Evolutionary conservation across 495 filamentous ascomycete genomes (phyloP).

Genomic region (Bathelium albidoporum): DNA sequence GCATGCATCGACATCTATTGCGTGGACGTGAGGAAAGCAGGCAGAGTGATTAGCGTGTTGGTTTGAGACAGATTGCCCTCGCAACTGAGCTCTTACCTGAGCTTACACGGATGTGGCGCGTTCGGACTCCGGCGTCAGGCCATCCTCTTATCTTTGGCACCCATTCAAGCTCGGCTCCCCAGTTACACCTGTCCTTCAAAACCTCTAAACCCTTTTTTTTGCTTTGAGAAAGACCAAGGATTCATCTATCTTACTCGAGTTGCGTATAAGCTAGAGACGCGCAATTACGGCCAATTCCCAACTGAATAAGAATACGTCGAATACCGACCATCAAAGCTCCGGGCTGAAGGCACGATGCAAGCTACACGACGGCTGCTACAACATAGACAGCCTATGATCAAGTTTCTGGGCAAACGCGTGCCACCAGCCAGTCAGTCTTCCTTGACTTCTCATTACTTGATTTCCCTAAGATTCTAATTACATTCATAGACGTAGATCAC

Average conservation of each 20-base stretch:
- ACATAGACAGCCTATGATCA: slow-evolving; percentile 52
- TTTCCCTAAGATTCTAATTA: slow-evolving; percentile 12
- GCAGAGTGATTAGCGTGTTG: not conserved
- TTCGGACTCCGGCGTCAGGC: not conserved
- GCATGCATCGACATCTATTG: not conserved
- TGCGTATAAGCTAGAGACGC: too few relatives aligned
- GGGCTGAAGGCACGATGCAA: slow-evolving; percentile 21
- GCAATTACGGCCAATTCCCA: not conserved
- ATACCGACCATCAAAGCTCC: not conserved
- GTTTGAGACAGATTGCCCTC: not conserved
- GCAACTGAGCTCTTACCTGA: too few relatives aligned
- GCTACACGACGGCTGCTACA: slow-evolving; percentile 27
- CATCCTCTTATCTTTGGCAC: not conserved
- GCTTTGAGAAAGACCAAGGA: too few relatives aligned
- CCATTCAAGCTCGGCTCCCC: not conserved
- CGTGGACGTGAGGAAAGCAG: not conserved
- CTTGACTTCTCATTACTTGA: not conserved
- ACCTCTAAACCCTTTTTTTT: not conserved
- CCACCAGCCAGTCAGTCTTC: slow-evolving; percentile 57
- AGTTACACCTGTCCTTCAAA: not conserved
- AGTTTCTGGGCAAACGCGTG: slow-evolving; percentile 81
- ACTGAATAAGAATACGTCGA: not conserved
- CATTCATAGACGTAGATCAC: slow-evolving; percentile 54
- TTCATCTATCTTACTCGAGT: too few relatives aligned
- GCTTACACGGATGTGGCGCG: not conserved